A percentile compares a stretch with the other conserved stretches of the same genome.
Evolutionary conservation across 345 rosid species (phyloP).

Genomic region (Rubroshorea leprosula): DNA sequence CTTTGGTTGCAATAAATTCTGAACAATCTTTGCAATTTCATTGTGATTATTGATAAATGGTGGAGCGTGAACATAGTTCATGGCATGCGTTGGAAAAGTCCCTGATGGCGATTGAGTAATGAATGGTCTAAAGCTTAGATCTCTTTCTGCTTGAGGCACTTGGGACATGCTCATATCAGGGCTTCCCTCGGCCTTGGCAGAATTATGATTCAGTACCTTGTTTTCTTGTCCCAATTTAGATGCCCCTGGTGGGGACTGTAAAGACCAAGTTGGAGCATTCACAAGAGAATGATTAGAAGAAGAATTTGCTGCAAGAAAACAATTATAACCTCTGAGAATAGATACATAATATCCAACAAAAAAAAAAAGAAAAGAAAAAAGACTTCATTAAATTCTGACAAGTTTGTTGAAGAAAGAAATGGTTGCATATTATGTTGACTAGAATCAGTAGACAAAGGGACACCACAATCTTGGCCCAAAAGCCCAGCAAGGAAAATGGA

Average conservation of each 20-base stretch:
- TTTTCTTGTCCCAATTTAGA: constrained; percentile 41
- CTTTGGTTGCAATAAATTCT: constrained; percentile 56
- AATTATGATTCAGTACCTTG: constrained; percentile 41
- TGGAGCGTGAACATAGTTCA: constrained; percentile 41
- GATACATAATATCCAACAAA: background rate
- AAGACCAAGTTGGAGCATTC: constrained; percentile 67
- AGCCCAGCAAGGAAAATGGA: background rate
- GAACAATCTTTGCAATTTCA: constrained; percentile 70
- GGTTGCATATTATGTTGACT: background rate
- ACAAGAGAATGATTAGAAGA: constrained; percentile 41
- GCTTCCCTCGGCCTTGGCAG: constrained; percentile 40
- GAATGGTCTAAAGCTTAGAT: constrained; percentile 54
- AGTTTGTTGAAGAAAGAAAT: background rate
- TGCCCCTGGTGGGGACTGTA: constrained; percentile 48
- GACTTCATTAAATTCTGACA: constrained; percentile 3
- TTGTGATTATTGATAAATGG: constrained; percentile 38
- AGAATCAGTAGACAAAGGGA: background rate
- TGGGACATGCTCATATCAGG: background rate
- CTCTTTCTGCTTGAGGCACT: constrained; percentile 43
- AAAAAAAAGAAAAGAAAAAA: too few species aligned
- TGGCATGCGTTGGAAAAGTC: constrained; percentile 46
- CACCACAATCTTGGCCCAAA: background rate
- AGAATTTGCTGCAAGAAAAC: constrained; percentile 47
- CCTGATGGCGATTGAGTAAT: constrained; percentile 42
- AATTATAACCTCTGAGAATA: background rate